phyloP scores from a whole-genome alignment of 495 filamentous ascomycete genomes.

The Penicillium tannophilum region DNA sequence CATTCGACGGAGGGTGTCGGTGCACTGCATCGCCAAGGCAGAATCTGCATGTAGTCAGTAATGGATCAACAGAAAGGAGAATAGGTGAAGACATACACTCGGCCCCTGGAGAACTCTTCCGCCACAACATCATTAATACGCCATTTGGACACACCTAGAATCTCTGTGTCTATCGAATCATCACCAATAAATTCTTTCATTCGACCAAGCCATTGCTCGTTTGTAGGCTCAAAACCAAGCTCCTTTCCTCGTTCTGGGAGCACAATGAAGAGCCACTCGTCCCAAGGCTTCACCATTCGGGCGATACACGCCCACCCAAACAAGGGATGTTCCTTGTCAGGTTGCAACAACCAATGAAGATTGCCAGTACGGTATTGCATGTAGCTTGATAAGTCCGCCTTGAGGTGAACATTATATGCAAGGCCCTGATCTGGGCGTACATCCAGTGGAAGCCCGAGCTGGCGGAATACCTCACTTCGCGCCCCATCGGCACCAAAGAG shows the following conservation, averaged over 20 bases:
- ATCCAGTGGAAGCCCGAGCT: slow-evolving; percentile 49
- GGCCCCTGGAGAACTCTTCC: slow-evolving; percentile 43
- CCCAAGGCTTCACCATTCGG: slow-evolving; percentile 58
- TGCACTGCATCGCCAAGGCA: slow-evolving; percentile 57
- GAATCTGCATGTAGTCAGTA: slow-evolving; percentile 46
- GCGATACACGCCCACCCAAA: slow-evolving; percentile 46
- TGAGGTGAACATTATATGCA: slow-evolving; percentile 55
- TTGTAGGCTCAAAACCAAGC: slow-evolving; percentile 30
- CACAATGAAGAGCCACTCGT: slow-evolving; percentile 60
- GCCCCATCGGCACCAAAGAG: slow-evolving; percentile 63
- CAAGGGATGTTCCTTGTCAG: slow-evolving; percentile 42
- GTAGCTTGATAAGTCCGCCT: slow-evolving; percentile 54
- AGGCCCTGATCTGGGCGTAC: slow-evolving; percentile 55
- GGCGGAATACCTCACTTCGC: slow-evolving; percentile 50
- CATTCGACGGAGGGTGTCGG: slow-evolving; percentile 54
- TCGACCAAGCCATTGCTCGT: slow-evolving; percentile 45
- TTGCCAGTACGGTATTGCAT: slow-evolving; percentile 53
- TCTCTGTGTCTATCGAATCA: slow-evolving; percentile 36
- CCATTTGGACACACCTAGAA: slow-evolving; percentile 52
- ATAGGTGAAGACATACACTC: slow-evolving; percentile 22
- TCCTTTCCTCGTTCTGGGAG: slow-evolving; percentile 42
- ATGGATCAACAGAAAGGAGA: slow-evolving; percentile 24
- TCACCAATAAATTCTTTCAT: slow-evolving; percentile 56
- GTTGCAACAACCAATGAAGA: slow-evolving; percentile 58
- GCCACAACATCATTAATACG: slow-evolving; percentile 56